Evolutionary conservation across 345 rosid genomes (phyloP), one percentile per base, ranked within the genome.

Genomic region (Hirschfeldia incana): DNA sequence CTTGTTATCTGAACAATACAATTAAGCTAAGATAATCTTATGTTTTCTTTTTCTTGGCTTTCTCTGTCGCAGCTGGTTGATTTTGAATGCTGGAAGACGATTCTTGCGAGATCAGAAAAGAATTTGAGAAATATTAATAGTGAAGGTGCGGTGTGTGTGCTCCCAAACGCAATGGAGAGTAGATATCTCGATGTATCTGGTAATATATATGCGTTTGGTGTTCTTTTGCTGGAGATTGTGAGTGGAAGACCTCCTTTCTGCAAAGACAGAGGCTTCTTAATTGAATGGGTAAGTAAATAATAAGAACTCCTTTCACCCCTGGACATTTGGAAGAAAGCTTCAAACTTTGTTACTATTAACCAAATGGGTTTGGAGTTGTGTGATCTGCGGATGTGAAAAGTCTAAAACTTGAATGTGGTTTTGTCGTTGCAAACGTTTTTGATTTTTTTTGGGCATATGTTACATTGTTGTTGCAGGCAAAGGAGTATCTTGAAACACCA

Each of bases 21-120:
- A 28, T 61, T 46, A 72, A 37, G 55, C 78, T 59, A 33, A 61
- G 63, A 8, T 29, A n/a, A 55, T 46, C 70, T 79, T 29, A 58
- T 65, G 59, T 36, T 17, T 33, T 28, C 1, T 26, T 32, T 46
- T 8, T 42, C 49, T 11, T 42, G 49, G 49, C 57, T 34, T 67
- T 65, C 51, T 75, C 64, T 72, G 62, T 57, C 83, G 85, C 88
- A 95, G 99, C 83, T 95, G 84, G 94, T 95, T 28, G 99, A 95
- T 85, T 95, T 95, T 65, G 99, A 91, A 65, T 90, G 97, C 80
- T 95, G 99, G 99, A 95, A 93, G 86, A 84, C 90, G 21, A 91
- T 95, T 76, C 93, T 91, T 78, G 87, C 87, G 6, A 91, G 99
- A 85, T 90, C 96, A 59, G 94, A 90, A 70, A 95, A 89, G 87